phyloP scores from a whole-genome alignment of 805 yeast species.

The Pichia kluyveri region DNA sequence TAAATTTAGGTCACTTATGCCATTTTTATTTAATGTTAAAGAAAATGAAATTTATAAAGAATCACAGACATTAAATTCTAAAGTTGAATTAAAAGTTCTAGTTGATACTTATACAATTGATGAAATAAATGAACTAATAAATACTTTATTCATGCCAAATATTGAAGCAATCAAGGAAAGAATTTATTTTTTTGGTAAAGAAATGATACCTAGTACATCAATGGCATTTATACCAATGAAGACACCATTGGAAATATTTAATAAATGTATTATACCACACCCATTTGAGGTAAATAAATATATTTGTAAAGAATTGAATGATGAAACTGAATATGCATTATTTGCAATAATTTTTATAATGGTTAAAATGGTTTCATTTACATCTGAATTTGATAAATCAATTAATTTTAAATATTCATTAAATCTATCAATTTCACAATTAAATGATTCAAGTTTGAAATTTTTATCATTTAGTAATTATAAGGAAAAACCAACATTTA shows the following conservation, averaged over 20 bases:
- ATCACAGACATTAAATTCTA: not conserved
- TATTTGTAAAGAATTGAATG: conserved; percentile 6
- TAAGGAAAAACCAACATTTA: conserved; percentile 11
- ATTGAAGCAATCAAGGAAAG: conserved; percentile 17
- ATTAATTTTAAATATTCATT: conserved; percentile 1
- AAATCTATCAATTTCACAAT: not conserved
- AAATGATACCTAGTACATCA: conserved; percentile 10
- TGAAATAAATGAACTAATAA: conserved; percentile 6
- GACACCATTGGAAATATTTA: not conserved
- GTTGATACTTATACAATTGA: not conserved
- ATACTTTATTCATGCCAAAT: conserved; percentile 5
- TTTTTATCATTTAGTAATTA: not conserved
- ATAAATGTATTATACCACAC: not conserved
- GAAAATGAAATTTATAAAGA: not conserved
- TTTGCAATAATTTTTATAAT: conserved; percentile 14
- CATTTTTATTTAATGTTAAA: not conserved
- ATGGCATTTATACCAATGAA: conserved; percentile 7
- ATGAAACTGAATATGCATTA: conserved; percentile 7
- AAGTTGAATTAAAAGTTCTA: not conserved
- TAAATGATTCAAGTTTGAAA: not conserved
- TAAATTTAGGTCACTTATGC: conserved; percentile 3
- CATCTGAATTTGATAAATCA: conserved; percentile 1
- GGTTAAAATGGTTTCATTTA: conserved; percentile 5
- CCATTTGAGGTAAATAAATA: not conserved
- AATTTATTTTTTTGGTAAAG: conserved; percentile 10